These are phyloP conservation scores for Komagataella populi DNA, from an alignment of 805 yeast species.

Conservation along the genomic window DNA sequence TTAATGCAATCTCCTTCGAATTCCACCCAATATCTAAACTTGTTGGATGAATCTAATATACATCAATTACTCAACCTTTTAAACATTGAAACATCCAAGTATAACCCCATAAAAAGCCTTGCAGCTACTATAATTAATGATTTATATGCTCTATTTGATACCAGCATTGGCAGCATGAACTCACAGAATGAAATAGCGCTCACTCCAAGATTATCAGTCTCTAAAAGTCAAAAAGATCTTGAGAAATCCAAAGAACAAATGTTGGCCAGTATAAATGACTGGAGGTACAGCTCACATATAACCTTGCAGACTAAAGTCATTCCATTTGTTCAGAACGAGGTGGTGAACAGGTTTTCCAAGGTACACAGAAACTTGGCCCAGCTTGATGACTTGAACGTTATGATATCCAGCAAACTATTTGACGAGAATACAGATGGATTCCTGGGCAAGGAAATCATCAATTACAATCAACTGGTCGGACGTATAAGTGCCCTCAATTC, in stretches of 20 bases:
- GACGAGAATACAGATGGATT: slow-evolving; percentile 1
- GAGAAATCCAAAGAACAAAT: slow-evolving; percentile 5
- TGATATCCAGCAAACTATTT: slow-evolving; percentile 14
- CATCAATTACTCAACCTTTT: slow-evolving; percentile 13
- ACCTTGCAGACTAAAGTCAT: slow-evolving; percentile 18
- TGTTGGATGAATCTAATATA: slow-evolving; percentile 14
- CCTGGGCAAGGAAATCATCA: neutral
- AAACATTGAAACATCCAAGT: slow-evolving; percentile 15
- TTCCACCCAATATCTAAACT: slow-evolving; percentile 12
- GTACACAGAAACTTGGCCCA: slow-evolving; percentile 16
- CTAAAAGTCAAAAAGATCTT: slow-evolving; percentile 2
- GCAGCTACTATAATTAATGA: slow-evolving; percentile 13
- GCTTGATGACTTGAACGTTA: slow-evolving; percentile 18
- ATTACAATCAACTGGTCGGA: slow-evolving; percentile 1
- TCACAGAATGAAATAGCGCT: neutral
- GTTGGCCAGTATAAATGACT: slow-evolving; percentile 11
- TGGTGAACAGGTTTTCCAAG: slow-evolving; percentile 14
- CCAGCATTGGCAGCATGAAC: neutral
- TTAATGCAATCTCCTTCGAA: slow-evolving; percentile 13
- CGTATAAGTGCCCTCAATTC: neutral
- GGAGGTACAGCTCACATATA: slow-evolving; percentile 20
- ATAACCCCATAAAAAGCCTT: slow-evolving; percentile 13
- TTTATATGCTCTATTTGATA: slow-evolving; percentile 4
- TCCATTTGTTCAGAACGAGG: slow-evolving; percentile 14
- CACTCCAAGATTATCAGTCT: neutral